Base-by-base conservation (phyloP, 495 filamentous ascomycete genomes). In the Podospora australis region DNA sequence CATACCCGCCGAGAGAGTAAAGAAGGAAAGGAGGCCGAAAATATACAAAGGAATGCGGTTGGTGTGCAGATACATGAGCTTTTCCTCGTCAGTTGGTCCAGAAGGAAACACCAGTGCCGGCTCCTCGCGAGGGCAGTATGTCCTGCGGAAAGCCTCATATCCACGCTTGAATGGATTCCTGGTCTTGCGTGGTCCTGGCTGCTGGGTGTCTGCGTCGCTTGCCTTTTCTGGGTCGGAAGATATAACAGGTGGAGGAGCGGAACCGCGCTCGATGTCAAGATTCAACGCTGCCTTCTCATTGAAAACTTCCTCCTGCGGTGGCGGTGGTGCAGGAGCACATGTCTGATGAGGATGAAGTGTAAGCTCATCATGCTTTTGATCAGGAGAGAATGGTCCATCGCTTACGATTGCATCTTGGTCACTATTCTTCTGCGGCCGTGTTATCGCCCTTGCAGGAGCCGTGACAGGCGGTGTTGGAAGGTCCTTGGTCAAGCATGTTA, bases 1-100 rank as follows among this genome's bases (percentile, higher is more conserved):
- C 61, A 64, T 64, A 49, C 61, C 61, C 1, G 61, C 59, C 17
- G 61, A 64, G 9, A 64, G 56, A 13, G 56, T 55, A 6, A 64
- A 28, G 39, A 64, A 62, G 9, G 58, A 62, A 32, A 64, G 43
- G 39, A 64, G 39, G 17, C 61, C 61, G 17, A 64, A 62, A 44
- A 64, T 45, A 47, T 64, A 64, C 6, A 64, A 51, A 1, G 61
- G 61, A 20, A 64, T 52, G 38, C 61, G 58, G 52, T 64, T 64
- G 19, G 61, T 64, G 17, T 41, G 35, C 39, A 64, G 35, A 35
- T 64, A 64, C 22, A 38, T 50, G 29, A 55, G 48, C 40, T 64
- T 64, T 34, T 64, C 61, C 17, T 59, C 54, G 44, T 64, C 61
- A 1, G 49, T 57, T 10, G 61, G 61, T 1, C 56, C 56, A 2